Base-by-base conservation (phyloP, 805 yeast species). In the Wickerhamomyces mucosus region DNA sequence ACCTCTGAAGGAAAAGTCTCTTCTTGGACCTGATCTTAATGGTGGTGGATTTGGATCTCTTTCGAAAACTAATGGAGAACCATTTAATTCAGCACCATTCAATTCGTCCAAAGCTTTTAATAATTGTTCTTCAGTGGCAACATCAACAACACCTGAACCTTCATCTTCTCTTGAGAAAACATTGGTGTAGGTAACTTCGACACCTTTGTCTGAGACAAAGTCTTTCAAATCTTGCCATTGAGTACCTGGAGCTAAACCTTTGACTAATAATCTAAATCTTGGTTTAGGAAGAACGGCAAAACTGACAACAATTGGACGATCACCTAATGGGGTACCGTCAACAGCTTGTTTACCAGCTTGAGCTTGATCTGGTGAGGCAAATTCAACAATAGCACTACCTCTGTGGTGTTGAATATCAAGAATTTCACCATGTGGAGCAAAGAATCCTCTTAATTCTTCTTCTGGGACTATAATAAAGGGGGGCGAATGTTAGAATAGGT, bases 161-260 rank as follows among this genome's bases (percentile, higher is more conserved):
- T 61, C 62, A 34, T 59, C 59, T 38, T 63, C 69, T 51, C 66
- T 58, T 34, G 61, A 56, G 42, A 61, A 59, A 36, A 62, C 69
- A 38, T 62, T 59, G 32, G 68, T 54, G 43, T 78, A 80, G 21
- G 78, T 72, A 36, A 85, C 81, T 37, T 74, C 70, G 41, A 68
- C 56, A 40, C 69, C 74, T 58, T 74, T 79, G 39, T 80, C 86
- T 55, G 94, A 72, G 43, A 85, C 86, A 53, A 83, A 75, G 63
- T 89, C 97, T 65, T 86, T 82, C 53, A 82, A 69, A 50, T 80
- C 89, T 67, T 82, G 92, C 94, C 94, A 82, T 31, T 84, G 76
- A 36, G 82, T 68, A 40, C 77, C 76, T 45, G 77, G 80, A 46
- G 88, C 88, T 49, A 82, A 65, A 58, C 74, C 73, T 45, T 72